Evolutionary conservation across 345 rosid species (phyloP), one percentile per base, ranked within the genome.

Genomic region (Syzygium aqueum): DNA sequence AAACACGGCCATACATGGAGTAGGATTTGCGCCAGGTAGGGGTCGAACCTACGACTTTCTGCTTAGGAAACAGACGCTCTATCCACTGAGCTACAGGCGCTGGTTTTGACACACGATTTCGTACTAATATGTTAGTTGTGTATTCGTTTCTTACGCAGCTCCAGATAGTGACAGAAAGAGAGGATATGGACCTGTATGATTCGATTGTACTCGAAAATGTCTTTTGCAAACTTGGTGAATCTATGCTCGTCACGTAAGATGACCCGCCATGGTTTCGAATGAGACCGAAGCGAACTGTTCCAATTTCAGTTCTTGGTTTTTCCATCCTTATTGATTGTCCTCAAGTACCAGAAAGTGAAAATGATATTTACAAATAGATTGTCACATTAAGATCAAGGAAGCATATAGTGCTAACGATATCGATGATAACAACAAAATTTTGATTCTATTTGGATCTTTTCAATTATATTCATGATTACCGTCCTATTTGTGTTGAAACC

Each of bases 41-140:
- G 96, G 94, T 95, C 95, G 97, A 96, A 94, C 96, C 98, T 94
- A 93, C 92, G 96, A 89, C 98, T 91, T 95, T 97, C 98, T 94
- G 98, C 98, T 96, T 96, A 95, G 96, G 99, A 97, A 95, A 95
- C 99, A 95, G 98, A 94, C 98, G 96, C 98, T 95, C 98, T 96
- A 96, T 95, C 96, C 98, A 96, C 97, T 94, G 97, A 97, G 98
- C 99, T 95, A 95, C 96, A 92, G 93, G 97, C 94, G 98, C 99
- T 85, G 37, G n/a, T 28, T 5, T 16, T 0, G 82, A 9, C 0
- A 2, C 0, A 0, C 2, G 3, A 10, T 17, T 1, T 19, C 49
- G 4, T 13, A 17, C 0, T 4, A 30, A 0, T 15, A 0, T 0
- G 3, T 16, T 65, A 65, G 7, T 30, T 0, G 0, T 0, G 0